Evolutionary conservation across 2,329 filamentous ascomycete genomes (phyloP), one percentile per base, ranked within the genome.

Genomic region (Pyricularia grisea): DNA sequence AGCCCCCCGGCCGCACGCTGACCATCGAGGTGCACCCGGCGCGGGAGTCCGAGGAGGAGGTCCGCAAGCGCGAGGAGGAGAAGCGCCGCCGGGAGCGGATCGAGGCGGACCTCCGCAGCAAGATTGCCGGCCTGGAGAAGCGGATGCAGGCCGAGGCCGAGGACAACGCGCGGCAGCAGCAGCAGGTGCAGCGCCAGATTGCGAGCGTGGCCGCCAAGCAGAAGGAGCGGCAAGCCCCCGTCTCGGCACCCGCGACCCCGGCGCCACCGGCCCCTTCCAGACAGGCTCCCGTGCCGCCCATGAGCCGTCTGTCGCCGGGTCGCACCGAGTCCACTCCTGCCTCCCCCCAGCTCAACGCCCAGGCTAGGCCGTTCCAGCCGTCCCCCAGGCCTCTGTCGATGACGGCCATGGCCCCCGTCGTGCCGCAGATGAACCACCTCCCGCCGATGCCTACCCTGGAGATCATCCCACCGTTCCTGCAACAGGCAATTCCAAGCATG

Each of bases 51-150:
- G 50, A 61, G 28, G 66, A 67, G 27, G 36, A 67, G 66, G 33
- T 61, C 66, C 42, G n/a, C 14, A 60, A 60, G 66, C 66, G 66
- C 50, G 66, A 67, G 66, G 66, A 60, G 23, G 66, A 67, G 50
- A 31, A 30, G 27, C 66, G 30, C 28, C 28, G 64, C 9, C 64
- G 64, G 9, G n/a, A 66, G 25, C 64, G 64, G 3, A 66, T 66
- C 14, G 64, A 66, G 64, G 64, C 30, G 27, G 31, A 66, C 9
- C 64, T 66, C n/a, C 64, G 31, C 28, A 14, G 7, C 7, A 66
- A 66, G 64, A 66, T 66, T n/a, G 64, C 64, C 31, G 64, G 36
- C n/a, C 64, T 66, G 64, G 64, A 66, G n/a, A 31, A 20, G 30
- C 31, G 36, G 31, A 31, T 66, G 28, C 64, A 42, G 30, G 20